Percentiles rank a stretch among this genome's conserved stretches.
These are phyloP conservation scores for Discostella pseudostelligera DNA, from an alignment of 108 stramenopile genomes.

Conservation along the genomic window DNA sequence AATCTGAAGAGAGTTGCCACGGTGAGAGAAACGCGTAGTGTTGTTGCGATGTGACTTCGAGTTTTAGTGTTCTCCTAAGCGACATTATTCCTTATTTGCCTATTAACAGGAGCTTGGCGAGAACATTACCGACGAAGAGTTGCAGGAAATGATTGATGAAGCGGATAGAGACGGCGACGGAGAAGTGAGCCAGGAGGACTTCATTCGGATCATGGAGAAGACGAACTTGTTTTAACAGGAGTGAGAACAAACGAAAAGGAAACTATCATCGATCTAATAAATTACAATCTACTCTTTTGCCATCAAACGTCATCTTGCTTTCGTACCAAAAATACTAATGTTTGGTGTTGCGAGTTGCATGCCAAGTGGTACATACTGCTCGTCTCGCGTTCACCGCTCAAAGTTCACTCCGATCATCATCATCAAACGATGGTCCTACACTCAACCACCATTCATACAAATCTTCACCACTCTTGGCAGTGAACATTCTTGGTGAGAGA, in stretches of 20 bases:
- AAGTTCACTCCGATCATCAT: too few relatives aligned
- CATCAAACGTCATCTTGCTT: too few relatives aligned
- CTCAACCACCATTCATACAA: constrained; percentile 63
- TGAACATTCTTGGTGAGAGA: constrained; percentile 55
- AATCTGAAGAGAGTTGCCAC: constrained; percentile 90
- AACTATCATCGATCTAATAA: too few relatives aligned
- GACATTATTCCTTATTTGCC: background rate
- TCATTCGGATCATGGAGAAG: constrained; percentile 89
- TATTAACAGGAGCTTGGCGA: constrained; percentile 70
- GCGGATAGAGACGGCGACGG: constrained; percentile 76
- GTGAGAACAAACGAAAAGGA: too few relatives aligned
- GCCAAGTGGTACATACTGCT: too few relatives aligned
- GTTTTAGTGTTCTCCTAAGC: too few relatives aligned
- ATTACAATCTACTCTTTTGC: too few relatives aligned
- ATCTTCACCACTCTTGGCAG: constrained; percentile 54
- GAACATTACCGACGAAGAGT: constrained; percentile 87
- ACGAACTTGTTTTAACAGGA: constrained; percentile 53
- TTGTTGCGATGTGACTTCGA: too few relatives aligned
- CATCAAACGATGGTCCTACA: constrained; percentile 55
- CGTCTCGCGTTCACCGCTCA: constrained; percentile 3
- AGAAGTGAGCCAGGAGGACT: constrained; percentile 80
- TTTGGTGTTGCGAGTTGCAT: too few relatives aligned
- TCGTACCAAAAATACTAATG: too few relatives aligned
- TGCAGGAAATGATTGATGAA: constrained; percentile 90
- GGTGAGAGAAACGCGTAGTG: constrained; percentile 2